A percentile compares a stretch with the other conserved stretches of the same genome.
Evolutionary conservation across 2,329 filamentous ascomycete species (phyloP).

Genomic region (Aspergillus neotritici): DNA sequence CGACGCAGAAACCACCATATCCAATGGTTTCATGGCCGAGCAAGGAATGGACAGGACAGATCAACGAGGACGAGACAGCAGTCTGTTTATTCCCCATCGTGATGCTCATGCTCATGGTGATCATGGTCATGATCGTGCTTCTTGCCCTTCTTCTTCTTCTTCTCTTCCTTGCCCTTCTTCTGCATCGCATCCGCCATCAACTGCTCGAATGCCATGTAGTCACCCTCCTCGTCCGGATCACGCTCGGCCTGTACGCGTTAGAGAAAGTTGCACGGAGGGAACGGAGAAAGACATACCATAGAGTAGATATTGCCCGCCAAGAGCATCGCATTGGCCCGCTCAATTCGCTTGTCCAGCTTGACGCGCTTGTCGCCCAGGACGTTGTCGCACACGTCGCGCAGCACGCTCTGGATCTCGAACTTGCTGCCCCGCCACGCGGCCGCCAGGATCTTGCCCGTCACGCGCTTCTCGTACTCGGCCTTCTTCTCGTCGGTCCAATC

Average conservation of each 20-base stretch:
- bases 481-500: conserved; percentile 98
- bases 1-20: too few relatives aligned
- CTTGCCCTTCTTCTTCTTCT: conserved; percentile 55
- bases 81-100: conserved; percentile 11
- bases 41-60: not conserved
- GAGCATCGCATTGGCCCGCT: conserved; percentile 83
- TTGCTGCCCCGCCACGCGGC: conserved; percentile 95
- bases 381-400: conserved; percentile 88
- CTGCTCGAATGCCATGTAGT: conserved; percentile 98
- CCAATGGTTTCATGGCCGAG: too few relatives aligned
- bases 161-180: conserved; percentile 81
- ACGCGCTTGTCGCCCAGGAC: conserved; percentile 77
- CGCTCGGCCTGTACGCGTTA: conserved; percentile 62
- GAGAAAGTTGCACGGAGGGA: conserved; percentile 3
- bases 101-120: conserved; percentile 15
- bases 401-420: conserved; percentile 94
- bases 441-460: conserved; percentile 96
- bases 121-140: too few relatives aligned
- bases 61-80: conserved; percentile 4
- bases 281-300: conserved; percentile 55
- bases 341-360: conserved; percentile 74
- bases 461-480: conserved; percentile 87
- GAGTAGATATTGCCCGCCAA: conserved; percentile 84
- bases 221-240: conserved; percentile 91
- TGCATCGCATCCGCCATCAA: conserved; percentile 92